Evolutionary conservation across 202 grass and related monocot genomes (phyloP), one percentile per base, ranked within the genome.

Genomic region (Digitaria exilis): DNA sequence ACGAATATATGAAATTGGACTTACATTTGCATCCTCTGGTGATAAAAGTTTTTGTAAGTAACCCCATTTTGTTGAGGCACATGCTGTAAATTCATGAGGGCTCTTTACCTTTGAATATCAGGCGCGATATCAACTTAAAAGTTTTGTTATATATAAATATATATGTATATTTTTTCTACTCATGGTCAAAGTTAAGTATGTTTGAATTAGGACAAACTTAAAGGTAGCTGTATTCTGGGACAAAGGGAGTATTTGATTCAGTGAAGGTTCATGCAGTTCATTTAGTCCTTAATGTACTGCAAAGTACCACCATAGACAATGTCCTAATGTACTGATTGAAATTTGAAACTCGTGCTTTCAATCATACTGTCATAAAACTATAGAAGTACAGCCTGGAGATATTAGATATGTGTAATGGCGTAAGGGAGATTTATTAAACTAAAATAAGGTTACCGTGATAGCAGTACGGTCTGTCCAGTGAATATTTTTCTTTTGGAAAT

Each of bases 391-490:
- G 1, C 7, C 21, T 81, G 56, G 55, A 85, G 45, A 17, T 71
- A 62, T 72, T 80, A 61, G 49, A 43, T 54, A 22, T 69, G 44
- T 60, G 26, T 60, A 84, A 45, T 68, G 17, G 18, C 4, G 1
- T 80, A 26, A 50, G 6, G 55, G 51, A 1, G 56, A 48, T 69
- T 16, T 73, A 89, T 84, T 75, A 21, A 72, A 89, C 71, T 48
- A 63, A 81, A 64, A 16, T 64, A 76, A 46, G 63, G 16, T 56
- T 42, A 29, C n/a, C 16, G n/a, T 46, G 71, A 26, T 73, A 59
- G 56, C 71, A 86, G 60, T 79, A 78, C 44, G 22, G 58, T 21
- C 13, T 52, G 5, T 22, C 19, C 28, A 32, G 18, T 42, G 19
- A 68, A 51, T 39, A 46, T 60, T 72, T 72, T 83, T 65, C 12